Conservation (phyloP, 108 stramenopile genomes). For the Pseudonitzschia multistriata region DNA sequence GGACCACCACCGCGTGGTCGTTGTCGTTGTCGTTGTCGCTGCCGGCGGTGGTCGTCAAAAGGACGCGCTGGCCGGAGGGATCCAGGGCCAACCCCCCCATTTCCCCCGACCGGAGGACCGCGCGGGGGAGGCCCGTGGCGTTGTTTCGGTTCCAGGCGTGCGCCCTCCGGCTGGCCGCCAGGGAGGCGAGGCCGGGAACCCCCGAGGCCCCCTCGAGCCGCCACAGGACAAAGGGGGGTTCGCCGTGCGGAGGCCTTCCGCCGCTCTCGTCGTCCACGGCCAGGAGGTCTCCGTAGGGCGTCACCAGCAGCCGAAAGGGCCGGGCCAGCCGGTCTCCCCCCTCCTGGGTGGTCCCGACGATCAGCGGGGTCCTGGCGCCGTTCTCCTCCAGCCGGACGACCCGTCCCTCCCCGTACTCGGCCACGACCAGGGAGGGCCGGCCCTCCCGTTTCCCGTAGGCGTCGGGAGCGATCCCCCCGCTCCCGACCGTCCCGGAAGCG, state of each 20-base stretch:
- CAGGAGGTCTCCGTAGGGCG: slow-evolving; percentile 74
- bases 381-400: slow-evolving; percentile 69
- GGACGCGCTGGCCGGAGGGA: slow-evolving; percentile 5
- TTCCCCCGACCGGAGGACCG: slow-evolving; percentile 6
- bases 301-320: slow-evolving; percentile 54
- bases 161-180: slow-evolving; percentile 56
- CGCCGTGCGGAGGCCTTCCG: not conserved
- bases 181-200: slow-evolving; percentile 51
- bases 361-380: slow-evolving; percentile 75
- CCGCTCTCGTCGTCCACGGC: slow-evolving; percentile 32
- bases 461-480: slow-evolving; percentile 60
- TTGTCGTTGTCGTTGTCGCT: too few species aligned
- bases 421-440: slow-evolving; percentile 37
- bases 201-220: slow-evolving; percentile 48
- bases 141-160: slow-evolving; percentile 51
- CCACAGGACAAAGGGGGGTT: slow-evolving; percentile 37
- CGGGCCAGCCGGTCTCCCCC: slow-evolving; percentile 23
- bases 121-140: slow-evolving; percentile 3
- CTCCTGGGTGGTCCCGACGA: slow-evolving; percentile 24
- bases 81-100: slow-evolving; percentile 39
- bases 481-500: slow-evolving; percentile 25
- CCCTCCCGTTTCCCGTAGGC: not conserved
- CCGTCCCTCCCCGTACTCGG: slow-evolving; percentile 76
- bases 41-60: not conserved
- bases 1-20: not conserved